These are phyloP conservation scores for Teunomyces atbi DNA, from an alignment of 805 yeast genomes.

Conservation along the genomic window DNA sequence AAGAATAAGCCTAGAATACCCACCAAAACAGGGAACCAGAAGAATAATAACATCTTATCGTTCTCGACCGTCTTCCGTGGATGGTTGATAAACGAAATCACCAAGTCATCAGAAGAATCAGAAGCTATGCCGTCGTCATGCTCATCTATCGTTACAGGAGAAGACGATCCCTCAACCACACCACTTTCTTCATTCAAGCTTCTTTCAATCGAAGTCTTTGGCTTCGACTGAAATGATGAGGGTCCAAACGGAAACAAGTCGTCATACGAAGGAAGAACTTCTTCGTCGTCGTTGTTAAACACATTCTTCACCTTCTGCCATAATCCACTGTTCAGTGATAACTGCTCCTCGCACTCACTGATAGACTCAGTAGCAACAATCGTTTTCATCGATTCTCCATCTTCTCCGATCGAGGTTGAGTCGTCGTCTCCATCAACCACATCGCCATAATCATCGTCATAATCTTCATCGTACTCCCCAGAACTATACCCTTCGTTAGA, in stretches of 20 bases:
- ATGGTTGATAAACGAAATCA: slow-evolving; percentile 40
- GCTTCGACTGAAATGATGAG: slow-evolving; percentile 20
- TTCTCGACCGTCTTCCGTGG: slow-evolving; percentile 54
- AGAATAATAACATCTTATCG: slow-evolving; percentile 82
- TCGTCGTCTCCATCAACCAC: slow-evolving; percentile 12
- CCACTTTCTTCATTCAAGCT: slow-evolving; percentile 22
- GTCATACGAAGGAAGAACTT: slow-evolving; percentile 64
- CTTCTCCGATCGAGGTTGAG: not conserved
- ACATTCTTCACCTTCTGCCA: slow-evolving; percentile 47
- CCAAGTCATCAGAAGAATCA: slow-evolving; percentile 45
- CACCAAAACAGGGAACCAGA: slow-evolving; percentile 83
- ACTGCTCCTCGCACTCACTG: not conserved
- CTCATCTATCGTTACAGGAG: slow-evolving; percentile 5
- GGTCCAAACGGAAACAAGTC: slow-evolving; percentile 65
- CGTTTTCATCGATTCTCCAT: not conserved
- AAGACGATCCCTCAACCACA: slow-evolving; percentile 3
- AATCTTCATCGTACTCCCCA: slow-evolving; percentile 31
- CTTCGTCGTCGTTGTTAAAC: slow-evolving; percentile 33
- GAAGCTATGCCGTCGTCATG: slow-evolving; percentile 36
- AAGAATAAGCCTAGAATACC: slow-evolving; percentile 51
- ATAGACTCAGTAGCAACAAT: not conserved
- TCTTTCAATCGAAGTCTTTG: slow-evolving; percentile 34
- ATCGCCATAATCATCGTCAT: slow-evolving; percentile 17
- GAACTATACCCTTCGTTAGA: slow-evolving; percentile 19
- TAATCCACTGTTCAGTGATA: slow-evolving; percentile 19